Evolutionary conservation across 768 basidiomycete species (phyloP), one percentile per base, ranked within the genome.

Genomic region (Collybiopsis luxurians): DNA sequence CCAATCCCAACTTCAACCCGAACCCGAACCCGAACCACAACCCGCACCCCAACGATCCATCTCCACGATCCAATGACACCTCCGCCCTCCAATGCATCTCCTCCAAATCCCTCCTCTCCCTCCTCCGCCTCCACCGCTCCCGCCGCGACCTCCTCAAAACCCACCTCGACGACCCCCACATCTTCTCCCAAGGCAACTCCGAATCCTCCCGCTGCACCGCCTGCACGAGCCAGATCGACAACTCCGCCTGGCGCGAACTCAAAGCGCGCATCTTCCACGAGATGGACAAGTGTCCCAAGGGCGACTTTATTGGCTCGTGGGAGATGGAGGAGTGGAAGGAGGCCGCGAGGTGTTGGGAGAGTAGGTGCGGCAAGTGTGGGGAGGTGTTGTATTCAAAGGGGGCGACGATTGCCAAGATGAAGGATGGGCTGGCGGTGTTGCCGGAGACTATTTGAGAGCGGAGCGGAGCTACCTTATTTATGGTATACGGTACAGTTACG

Each of bases 261-360:
- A 79, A 78, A 56, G 55, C 67, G 40, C 67, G 69, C 56, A 75
- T 76, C 67, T 67, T 71, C 43, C 49, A 66, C 40, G 77, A 78
- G 57, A 71, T 77, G 64, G 74, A 77, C 58, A 66, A 62, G 19
- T 60, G 74, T 10, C 72, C 77, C 2, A 56, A 73, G 17, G 78
- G 76, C 13, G 75, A 78, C 57, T 69, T 64, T 15, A 55, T 79
- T 39, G 57, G 63, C 34, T 63, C 72, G 7, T 53, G 72, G 49
- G 74, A 76, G 44, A 74, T 76, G 71, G 72, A 76, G 54, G 75
- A 75, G 31, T 77, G 76, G 75, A 70, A 70, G 1, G 77, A 79
- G 59, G 64, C 73, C 0, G 61, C 67, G 15, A 72, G 69, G 0
- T 77, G 76, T 49, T 77, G 75, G 76, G 13, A 51, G 23, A 34